These are phyloP conservation scores for Lasiodiplodia sp. DNA, from an alignment of 2,329 filamentous ascomycete species.

Conservation along the genomic window DNA sequence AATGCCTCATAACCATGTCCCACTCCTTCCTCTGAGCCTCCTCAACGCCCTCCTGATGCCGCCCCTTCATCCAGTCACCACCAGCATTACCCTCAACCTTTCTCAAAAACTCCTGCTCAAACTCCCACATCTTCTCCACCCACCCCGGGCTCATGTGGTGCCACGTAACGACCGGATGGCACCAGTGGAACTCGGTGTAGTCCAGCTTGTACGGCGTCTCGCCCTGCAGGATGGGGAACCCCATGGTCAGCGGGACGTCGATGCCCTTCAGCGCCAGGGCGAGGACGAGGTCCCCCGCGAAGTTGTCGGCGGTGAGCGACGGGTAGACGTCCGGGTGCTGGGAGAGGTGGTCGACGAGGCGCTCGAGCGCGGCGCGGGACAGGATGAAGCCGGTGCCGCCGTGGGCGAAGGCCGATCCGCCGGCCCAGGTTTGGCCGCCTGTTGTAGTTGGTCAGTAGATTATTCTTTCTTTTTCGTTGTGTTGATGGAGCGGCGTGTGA, in stretches of 20 bases:
- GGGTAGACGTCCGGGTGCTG: slow-evolving; percentile 35
- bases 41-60: too few relatives aligned
- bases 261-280: slow-evolving; percentile 47
- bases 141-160: slow-evolving; percentile 48
- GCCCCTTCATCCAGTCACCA: background rate
- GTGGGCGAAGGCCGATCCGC: slow-evolving; percentile 56
- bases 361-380: slow-evolving; percentile 54
- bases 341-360: slow-evolving; percentile 41
- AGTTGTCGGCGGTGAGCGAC: slow-evolving; percentile 44
- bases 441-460: too few relatives aligned
- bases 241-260: slow-evolving; percentile 45
- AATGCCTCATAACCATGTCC: slow-evolving; percentile 35
- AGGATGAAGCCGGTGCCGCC: slow-evolving; percentile 62
- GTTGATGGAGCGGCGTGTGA: too few relatives aligned
- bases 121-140: slow-evolving; percentile 49
- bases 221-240: slow-evolving; percentile 56
- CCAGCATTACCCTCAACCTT: too few relatives aligned
- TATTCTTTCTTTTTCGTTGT: too few relatives aligned
- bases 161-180: slow-evolving; percentile 51
- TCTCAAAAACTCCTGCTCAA: slow-evolving; percentile 40
- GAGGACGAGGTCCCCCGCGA: slow-evolving; percentile 50
- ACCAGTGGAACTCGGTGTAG: slow-evolving; percentile 49
- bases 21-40: background rate
- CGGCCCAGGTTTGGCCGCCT: slow-evolving; percentile 47
- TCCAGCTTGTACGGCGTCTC: slow-evolving; percentile 53